A percentile compares a stretch with the other conserved stretches of the same genome.
These are phyloP conservation scores for Borovskyia barvae DNA, from an alignment of 208 protist genomes.

Conservation along the genomic window DNA sequence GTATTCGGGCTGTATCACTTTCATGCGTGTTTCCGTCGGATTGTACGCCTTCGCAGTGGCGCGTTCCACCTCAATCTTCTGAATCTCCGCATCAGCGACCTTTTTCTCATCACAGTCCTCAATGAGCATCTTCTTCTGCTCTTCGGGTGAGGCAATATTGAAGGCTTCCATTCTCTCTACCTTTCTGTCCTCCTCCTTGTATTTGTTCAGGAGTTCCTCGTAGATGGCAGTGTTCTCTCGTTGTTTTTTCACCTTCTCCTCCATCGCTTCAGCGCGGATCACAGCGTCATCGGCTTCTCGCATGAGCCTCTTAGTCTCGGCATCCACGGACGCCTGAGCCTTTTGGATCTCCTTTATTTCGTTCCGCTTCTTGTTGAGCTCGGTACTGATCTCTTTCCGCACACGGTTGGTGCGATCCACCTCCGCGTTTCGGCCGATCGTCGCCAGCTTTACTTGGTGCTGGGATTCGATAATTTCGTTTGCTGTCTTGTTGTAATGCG, in stretches of 20 bases:
- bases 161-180: slow-evolving; percentile 52
- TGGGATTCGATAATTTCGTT: slow-evolving; percentile 34
- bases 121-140: slow-evolving; percentile 38
- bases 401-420: slow-evolving; percentile 33
- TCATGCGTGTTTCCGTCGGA: slow-evolving; percentile 17
- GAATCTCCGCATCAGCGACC: slow-evolving; percentile 20
- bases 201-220: slow-evolving; percentile 26
- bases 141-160: slow-evolving; percentile 51
- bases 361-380: slow-evolving; percentile 37
- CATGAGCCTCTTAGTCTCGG: slow-evolving; percentile 21
- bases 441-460: slow-evolving; percentile 39
- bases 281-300: slow-evolving; percentile 44
- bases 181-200: slow-evolving; percentile 33
- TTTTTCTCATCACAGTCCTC: slow-evolving; percentile 19
- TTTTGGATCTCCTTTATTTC: slow-evolving; percentile 33
- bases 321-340: slow-evolving; percentile 23
- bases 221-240: slow-evolving; percentile 26
- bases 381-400: slow-evolving; percentile 28
- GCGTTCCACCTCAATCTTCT: slow-evolving; percentile 30
- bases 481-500: slow-evolving; percentile 44
- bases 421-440: slow-evolving; percentile 51
- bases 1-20: slow-evolving; percentile 44
- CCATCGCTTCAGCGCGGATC: slow-evolving; percentile 32
- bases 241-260: slow-evolving; percentile 39
- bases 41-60: slow-evolving; percentile 16